Base-by-base conservation (phyloP, 2,329 filamentous ascomycete genomes). In the Fusarium udum region DNA sequence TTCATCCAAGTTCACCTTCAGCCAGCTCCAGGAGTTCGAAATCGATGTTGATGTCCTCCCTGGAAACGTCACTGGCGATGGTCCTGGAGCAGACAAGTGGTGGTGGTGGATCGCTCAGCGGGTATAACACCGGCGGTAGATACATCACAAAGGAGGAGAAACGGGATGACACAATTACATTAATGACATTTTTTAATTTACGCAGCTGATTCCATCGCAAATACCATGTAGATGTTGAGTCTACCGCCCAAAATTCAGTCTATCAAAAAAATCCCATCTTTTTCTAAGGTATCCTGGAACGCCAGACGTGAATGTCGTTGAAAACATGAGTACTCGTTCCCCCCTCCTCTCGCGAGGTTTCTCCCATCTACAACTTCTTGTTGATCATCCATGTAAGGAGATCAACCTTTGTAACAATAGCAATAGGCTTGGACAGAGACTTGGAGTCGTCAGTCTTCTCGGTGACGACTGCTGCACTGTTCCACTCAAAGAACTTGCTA, bases 401-500 rank as follows among this genome's bases (percentile, higher is more conserved):
- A 84, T 99, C 96, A 10, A 99, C 96, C 88, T 99, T 99, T 37
- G 96, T 98, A 13, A 97, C 95, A 14, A 99, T 91, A 13, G 94
- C 96, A 56, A 96, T 87, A 4, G 97, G 95, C 86, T 94, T 97
- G 51, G 88, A 88, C 62, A 90, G 82, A 28, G 87, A 89, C 67
- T 87, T 83, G 61, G 86, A 84, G 64, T 88, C 87, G 45, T 84
- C 84, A 18, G 85, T 85, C 75, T 89, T 88, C 82, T 98, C 95
- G 0, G 95, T 99, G 7, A 99, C 94, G 55, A 99, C 91, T 0
- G 96, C 96, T 1, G 96, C 95, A 76, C 93, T 96, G 84, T 99
- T 98, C 95, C 96, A 98, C 84, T 98, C 95, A 74, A 98, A 94
- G 84, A 99, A 99, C 79, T 93, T 91, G 85, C 94, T 95, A 61